phyloP scores from a whole-genome alignment of 768 basidiomycete genomes.

The Pleurotus salmoneostramineus region DNA sequence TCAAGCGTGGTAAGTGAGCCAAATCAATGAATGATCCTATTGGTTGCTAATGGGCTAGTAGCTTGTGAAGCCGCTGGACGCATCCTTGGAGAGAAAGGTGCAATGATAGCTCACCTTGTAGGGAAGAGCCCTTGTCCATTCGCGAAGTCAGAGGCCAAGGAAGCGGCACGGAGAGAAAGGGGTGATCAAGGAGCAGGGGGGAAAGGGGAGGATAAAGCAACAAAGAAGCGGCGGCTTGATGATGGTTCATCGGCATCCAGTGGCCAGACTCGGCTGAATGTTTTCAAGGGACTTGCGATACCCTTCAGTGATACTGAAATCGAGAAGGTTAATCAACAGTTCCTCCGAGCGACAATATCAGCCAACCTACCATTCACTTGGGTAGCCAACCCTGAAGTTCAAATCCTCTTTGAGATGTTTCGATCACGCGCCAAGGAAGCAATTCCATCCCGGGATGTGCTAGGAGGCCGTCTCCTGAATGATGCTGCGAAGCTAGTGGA shows the following conservation, averaged over 20 bases:
- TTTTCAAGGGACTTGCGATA: constrained; percentile 20
- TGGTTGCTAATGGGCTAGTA: no score
- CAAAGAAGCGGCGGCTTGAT: constrained; percentile 11
- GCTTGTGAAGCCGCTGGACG: constrained; percentile 16
- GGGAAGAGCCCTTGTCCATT: constrained; percentile 17
- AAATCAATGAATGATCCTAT: no score
- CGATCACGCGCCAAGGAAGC: constrained; percentile 18
- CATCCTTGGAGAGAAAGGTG: constrained; percentile 16
- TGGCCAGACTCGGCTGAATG: constrained; percentile 19
- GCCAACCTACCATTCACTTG: constrained; percentile 24
- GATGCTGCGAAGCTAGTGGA: constrained; percentile 6
- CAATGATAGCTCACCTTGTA: constrained; percentile 22
- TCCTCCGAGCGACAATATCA: constrained; percentile 20
- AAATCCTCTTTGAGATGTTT: constrained; percentile 23
- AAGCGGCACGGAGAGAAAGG: constrained; percentile 11
- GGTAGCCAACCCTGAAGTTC: constrained; percentile 22
- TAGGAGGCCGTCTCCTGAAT: constrained; percentile 20
- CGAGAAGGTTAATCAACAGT: constrained; percentile 16
- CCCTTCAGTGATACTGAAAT: constrained; percentile 18
- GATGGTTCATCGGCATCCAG: constrained; percentile 15
- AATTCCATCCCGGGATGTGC: constrained; percentile 14
- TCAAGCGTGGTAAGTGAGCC: no score
- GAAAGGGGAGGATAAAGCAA: constrained; percentile 1
- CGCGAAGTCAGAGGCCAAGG: constrained; percentile 12
- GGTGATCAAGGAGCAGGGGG: constrained; percentile 7